These are phyloP conservation scores for Aspergillus avenaceus DNA, from an alignment of 495 filamentous ascomycete species.

Conservation along the genomic window DNA sequence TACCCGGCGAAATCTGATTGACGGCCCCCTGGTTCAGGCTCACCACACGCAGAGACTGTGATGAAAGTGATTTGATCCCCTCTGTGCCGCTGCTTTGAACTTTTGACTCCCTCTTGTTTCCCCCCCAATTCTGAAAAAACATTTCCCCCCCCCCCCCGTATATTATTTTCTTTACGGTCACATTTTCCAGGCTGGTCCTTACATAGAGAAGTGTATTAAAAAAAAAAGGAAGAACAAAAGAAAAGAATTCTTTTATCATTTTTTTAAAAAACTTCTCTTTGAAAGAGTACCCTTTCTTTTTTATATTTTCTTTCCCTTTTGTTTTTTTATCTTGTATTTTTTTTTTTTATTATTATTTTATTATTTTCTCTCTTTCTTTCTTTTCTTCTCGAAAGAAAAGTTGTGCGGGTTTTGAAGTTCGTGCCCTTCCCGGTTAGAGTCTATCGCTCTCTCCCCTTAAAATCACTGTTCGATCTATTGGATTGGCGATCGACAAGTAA, in stretches of 20 bases:
- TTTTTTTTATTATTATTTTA: too few species aligned
- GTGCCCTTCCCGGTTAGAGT: slow-evolving; percentile 21
- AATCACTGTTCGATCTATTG: slow-evolving; percentile 13
- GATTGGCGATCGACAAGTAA: slow-evolving; percentile 14
- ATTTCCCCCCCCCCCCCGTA: not conserved
- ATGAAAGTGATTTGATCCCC: not conserved
- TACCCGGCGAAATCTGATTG: not conserved
- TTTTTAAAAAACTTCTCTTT: not conserved
- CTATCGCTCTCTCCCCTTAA: slow-evolving; percentile 26
- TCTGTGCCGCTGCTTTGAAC: not conserved
- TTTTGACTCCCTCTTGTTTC: not conserved
- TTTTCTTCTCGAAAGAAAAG: not conserved
- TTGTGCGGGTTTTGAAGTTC: slow-evolving; percentile 18
- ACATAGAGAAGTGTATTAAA: too few species aligned
- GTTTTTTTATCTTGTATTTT: slow-evolving; percentile 1
- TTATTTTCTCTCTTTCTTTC: not conserved
- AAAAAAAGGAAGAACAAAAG: not conserved
- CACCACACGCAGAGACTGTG: too few species aligned
- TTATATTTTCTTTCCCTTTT: slow-evolving; percentile 6
- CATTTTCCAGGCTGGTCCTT: slow-evolving; percentile 20
- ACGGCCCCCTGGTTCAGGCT: slow-evolving; percentile 5
- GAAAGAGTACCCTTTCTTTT: too few species aligned
- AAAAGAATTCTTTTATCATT: slow-evolving; percentile 5
- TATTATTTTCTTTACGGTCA: slow-evolving; percentile 6
- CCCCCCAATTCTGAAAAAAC: not conserved